Base-by-base conservation (phyloP, 2,329 filamentous ascomycete genomes). In the Apiospora hydei region DNA sequence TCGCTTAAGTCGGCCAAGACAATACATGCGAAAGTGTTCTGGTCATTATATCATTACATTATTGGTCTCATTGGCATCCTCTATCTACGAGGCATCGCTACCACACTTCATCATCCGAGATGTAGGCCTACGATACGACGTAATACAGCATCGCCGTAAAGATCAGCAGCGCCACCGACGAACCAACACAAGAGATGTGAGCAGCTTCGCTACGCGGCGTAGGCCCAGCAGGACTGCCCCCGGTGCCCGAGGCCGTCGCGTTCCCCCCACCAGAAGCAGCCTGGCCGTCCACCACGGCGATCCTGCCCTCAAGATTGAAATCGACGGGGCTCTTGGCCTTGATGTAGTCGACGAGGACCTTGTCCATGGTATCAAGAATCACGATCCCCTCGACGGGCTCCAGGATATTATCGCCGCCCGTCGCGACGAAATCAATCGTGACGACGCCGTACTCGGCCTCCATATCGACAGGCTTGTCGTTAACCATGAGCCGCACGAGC, bases 361-460 rank as follows among this genome's bases (percentile, higher is more conserved):
- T 84, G 69, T 87, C 87, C 74, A 88, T 81, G 0, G 85, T 86
- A 72, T 88, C 85, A 4, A 89, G 80, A 0, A 81, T 79, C 8
- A 84, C 80, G 24, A 85, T 81, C 78, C 79, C 75, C 7, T 80
- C 77, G 1, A 78, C 41, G 1, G 79, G 74, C 24, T 71, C 72
- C 14, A 90, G 85, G 77, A 92, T 88, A 77, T 91, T 91, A 76
- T 92, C 91, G 18, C 90, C 91, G 2, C 89, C 89, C 3, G 85
- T 85, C 0, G 89, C 89, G 0, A 92, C 75, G 75, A 92, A 92
- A 76, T 92, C 90, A 0, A 91, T 82, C 0, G 90, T 92, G 21
- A 90, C 88, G 26, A 92, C 79, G 14, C 84, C 85, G 78, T 92
- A 92, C 41, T 85, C 81, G 21, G 79, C 80, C 14, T 78, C 79